Evolutionary conservation across 345 rosid genomes (phyloP), one percentile per base, ranked within the genome.

Genomic region (Rhizophora apiculata): DNA sequence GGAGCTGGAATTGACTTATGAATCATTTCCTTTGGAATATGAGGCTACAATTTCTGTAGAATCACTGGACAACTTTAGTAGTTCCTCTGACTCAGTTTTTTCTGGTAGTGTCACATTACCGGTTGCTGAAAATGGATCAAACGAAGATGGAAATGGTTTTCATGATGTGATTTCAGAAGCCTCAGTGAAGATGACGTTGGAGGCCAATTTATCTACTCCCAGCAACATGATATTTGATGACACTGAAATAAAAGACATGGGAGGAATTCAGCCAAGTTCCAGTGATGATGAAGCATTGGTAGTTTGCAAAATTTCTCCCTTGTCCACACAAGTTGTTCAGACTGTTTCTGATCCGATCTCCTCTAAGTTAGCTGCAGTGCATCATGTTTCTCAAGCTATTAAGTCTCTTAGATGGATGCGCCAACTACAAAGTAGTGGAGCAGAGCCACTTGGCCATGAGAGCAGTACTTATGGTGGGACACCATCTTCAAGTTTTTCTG

Each of bases 301-400:
- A 24, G 71, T 85, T 39, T 79, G 83, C 65, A 39, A 73, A 69
- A 59, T 72, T 32, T 64, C 85, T 59, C 77, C 83, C 51, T 19
- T 80, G 57, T 70, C 86, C 37, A 59, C 80, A 43, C 79, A 68
- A 68, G 75, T 82, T 60, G 76, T 79, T 80, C 85, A 82, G 76
- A 80, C 96, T 60, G 81, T 84, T 63, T 71, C 82, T 46, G 87
- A 80, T 74, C 89, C 85, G 36, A 86, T 91, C 72, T 87, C 96
- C 63, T 83, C 96, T 22, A 94, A 94, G 79, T 70, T 91, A 67
- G 89, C 93, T 74, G 98, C 96, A 46, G 79, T 94, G 46, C 87
- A 89, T 78, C 97, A 94, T 82, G 96, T 94, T 77, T 94, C 98
- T 73, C 95, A 91, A 84, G 98, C 97, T 75, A 94, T 94, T 26